phyloP scores from a whole-genome alignment of 306 rosid genomes.

The Cicer yamashitae region DNA sequence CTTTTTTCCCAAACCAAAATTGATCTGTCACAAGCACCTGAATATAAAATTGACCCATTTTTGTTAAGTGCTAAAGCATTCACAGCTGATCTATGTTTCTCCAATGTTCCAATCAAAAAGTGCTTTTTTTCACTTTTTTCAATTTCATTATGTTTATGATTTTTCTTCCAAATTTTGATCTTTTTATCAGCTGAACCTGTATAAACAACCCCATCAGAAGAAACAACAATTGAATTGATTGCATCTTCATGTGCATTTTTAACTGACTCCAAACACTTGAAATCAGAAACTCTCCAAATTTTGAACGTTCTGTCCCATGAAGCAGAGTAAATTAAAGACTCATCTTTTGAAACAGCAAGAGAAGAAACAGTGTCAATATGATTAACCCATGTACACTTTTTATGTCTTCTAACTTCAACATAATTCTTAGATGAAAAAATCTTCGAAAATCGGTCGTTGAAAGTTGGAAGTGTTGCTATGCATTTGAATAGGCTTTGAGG shows the following conservation, averaged over 20 bases:
- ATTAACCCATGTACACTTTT: constrained; percentile 74
- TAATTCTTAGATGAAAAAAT: constrained; percentile 59
- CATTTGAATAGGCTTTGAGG: constrained; percentile 39
- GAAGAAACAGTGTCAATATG: constrained; percentile 75
- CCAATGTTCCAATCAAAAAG: constrained; percentile 47
- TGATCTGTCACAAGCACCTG: constrained; percentile 82
- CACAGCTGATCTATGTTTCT: constrained; percentile 74
- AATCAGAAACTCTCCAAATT: constrained; percentile 67
- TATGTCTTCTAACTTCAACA: constrained; percentile 63
- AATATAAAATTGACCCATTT: constrained; percentile 61
- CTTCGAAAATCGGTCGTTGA: constrained; percentile 54
- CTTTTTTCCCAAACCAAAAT: constrained; percentile 70
- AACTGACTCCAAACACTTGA: constrained; percentile 66
- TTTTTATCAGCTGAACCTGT: constrained; percentile 75
- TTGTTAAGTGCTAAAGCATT: constrained; percentile 66
- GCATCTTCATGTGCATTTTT: constrained; percentile 77
- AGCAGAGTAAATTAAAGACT: constrained; percentile 65
- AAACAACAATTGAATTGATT: constrained; percentile 59
- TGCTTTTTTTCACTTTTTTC: constrained; percentile 39
- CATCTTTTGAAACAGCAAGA: constrained; percentile 57
- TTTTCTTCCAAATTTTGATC: constrained; percentile 66
- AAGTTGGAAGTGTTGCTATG: constrained; percentile 65
- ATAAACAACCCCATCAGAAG: constrained; percentile 56
- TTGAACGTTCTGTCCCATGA: constrained; percentile 84
- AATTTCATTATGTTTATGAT: not conserved